Evolutionary conservation across 371 early-diverging fungal genomes (phyloP).

Genomic region (Syncephalis plumigaleata): DNA sequence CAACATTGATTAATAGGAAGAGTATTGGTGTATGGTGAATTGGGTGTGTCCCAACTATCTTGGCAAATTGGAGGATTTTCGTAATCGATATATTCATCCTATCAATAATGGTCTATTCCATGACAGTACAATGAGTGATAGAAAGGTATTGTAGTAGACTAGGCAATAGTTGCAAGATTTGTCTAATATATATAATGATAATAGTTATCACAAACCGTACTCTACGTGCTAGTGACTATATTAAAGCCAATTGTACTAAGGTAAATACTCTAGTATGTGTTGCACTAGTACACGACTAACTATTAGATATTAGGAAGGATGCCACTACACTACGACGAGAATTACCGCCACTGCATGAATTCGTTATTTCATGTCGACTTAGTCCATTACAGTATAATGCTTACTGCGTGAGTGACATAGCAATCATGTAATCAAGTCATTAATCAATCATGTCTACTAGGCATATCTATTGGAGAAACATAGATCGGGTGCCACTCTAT

Average conservation of each 20-base stretch:
- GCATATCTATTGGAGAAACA: neutral
- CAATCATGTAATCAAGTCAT: no score
- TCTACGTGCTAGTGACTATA: slow-evolving; percentile 25
- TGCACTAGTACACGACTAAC: neutral
- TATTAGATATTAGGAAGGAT: slow-evolving; percentile 18
- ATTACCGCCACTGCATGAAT: slow-evolving; percentile 53
- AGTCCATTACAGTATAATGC: slow-evolving; percentile 23
- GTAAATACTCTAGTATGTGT: slow-evolving; percentile 1
- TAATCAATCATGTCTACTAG: no score
- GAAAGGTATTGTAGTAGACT: slow-evolving; percentile 6
- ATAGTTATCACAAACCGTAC: slow-evolving; percentile 14
- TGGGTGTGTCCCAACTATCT: slow-evolving; percentile 45
- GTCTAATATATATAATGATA: neutral
- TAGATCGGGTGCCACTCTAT: neutral
- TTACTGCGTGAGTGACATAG: no score
- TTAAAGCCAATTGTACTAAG: slow-evolving; percentile 30
- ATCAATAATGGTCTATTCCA: slow-evolving; percentile 41
- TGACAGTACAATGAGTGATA: slow-evolving; percentile 30
- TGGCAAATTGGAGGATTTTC: slow-evolving; percentile 30
- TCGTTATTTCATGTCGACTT: slow-evolving; percentile 37
- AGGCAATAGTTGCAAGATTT: no score
- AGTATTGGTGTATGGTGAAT: slow-evolving; percentile 54
- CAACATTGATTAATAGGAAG: slow-evolving; percentile 10
- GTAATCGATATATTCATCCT: slow-evolving; percentile 33
- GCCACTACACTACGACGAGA: slow-evolving; percentile 21